A percentile compares a stretch with the other conserved stretches of the same genome.
phyloP scores from a whole-genome alignment of 2,329 filamentous ascomycete species.

The Onygena corvina region DNA sequence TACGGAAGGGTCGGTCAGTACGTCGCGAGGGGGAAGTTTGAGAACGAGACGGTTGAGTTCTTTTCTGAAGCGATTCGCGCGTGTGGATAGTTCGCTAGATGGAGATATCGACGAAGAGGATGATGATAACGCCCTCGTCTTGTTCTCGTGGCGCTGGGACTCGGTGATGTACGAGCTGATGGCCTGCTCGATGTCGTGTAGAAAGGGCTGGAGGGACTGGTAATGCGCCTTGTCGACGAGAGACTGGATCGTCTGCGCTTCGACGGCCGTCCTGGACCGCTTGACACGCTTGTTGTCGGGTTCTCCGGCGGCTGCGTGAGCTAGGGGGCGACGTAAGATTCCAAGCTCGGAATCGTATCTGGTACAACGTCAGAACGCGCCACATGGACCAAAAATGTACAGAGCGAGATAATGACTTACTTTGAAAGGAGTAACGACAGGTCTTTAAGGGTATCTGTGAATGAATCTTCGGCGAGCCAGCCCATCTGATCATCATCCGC shows the following conservation, averaged over 20 bases:
- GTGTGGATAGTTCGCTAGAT: conserved; percentile 28
- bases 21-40: conserved; percentile 45
- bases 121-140: too few species aligned
- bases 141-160: conserved; percentile 20
- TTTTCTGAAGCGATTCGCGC: conserved; percentile 48
- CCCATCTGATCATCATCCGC: conserved; percentile 11
- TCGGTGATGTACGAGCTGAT: conserved; percentile 28
- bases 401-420: conserved; percentile 15
- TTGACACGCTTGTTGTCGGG: conserved; percentile 35
- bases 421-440: conserved; percentile 26
- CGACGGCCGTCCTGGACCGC: conserved; percentile 21
- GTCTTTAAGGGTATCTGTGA: conserved; percentile 28
- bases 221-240: conserved; percentile 30
- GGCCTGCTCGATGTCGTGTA: conserved; percentile 33
- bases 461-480: conserved; percentile 23
- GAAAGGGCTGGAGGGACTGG: conserved; percentile 31
- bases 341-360: conserved; percentile 36
- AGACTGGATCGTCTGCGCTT: conserved; percentile 26
- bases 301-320: conserved; percentile 25
- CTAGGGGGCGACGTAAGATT: conserved; percentile 31
- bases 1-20: conserved; percentile 24
- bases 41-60: conserved; percentile 51
- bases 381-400: background rate
- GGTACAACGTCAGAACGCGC: conserved; percentile 15
- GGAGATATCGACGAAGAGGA: conserved; percentile 17